Evolutionary conservation across 2,329 filamentous ascomycete genomes (phyloP).

Genomic region (Aspergillus brunneoviolaceus): DNA sequence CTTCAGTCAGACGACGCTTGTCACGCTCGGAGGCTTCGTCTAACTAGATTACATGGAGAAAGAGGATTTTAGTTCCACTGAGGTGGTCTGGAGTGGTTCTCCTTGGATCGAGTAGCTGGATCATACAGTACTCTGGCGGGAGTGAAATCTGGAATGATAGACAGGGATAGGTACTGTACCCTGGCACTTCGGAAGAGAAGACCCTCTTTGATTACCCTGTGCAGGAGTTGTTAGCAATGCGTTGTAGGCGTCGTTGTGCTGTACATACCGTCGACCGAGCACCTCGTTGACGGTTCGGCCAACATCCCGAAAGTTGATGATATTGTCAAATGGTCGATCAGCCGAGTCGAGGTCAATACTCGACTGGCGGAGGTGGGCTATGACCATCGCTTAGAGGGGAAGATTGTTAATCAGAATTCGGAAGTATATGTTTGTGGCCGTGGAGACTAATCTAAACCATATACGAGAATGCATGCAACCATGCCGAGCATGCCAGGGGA

Average conservation of each 20-base stretch:
- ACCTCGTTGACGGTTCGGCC: slow-evolving; percentile 64
- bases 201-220: slow-evolving; percentile 57
- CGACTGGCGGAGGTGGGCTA: slow-evolving; percentile 21
- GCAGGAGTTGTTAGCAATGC: slow-evolving; percentile 3
- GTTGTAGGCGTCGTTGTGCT: background rate
- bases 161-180: slow-evolving; percentile 38
- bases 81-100: too few relatives aligned
- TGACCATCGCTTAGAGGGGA: background rate
- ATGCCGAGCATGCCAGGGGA: too few relatives aligned
- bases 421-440: background rate
- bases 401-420: background rate
- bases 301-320: slow-evolving; percentile 78
- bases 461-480: too few relatives aligned
- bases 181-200: slow-evolving; percentile 68
- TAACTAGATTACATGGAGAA: slow-evolving; percentile 27
- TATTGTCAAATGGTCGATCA: slow-evolving; percentile 51
- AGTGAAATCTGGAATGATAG: too few relatives aligned
- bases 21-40: slow-evolving; percentile 72
- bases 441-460: too few relatives aligned
- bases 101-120: too few relatives aligned
- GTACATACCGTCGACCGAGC: slow-evolving; percentile 54
- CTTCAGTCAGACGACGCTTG: slow-evolving; percentile 56
- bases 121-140: too few relatives aligned
- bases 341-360: slow-evolving; percentile 36
- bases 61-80: too few relatives aligned